phyloP scores from a whole-genome alignment of 106 monocot species.

The Dendrobium catenatum region DNA sequence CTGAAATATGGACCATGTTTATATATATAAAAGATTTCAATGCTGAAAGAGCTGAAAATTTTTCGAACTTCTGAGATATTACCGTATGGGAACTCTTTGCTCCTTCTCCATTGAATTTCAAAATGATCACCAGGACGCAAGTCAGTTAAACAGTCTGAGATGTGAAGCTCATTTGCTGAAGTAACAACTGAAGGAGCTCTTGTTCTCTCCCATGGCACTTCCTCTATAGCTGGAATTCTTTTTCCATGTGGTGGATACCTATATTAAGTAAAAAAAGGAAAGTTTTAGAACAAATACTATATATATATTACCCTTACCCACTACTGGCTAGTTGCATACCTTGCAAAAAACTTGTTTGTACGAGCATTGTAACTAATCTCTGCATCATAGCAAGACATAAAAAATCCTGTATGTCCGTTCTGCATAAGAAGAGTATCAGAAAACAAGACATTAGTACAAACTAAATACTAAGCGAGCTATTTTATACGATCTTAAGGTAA shows the following conservation, averaged over 20 bases:
- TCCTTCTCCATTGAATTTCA: conserved; percentile 88
- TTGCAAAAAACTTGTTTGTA: conserved; percentile 63
- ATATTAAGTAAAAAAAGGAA: conserved; percentile 6
- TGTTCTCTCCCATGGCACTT: conserved; percentile 73
- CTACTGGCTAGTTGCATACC: conserved; percentile 24
- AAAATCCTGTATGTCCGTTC: conserved; percentile 72
- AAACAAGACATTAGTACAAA: too few species aligned
- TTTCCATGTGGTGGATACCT: conserved; percentile 84
- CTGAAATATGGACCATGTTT: too few species aligned
- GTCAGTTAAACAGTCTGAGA: conserved; percentile 55
- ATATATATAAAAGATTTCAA: too few species aligned
- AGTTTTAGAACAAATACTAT: too few species aligned
- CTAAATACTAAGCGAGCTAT: too few species aligned
- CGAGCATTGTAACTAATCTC: conserved; percentile 57
- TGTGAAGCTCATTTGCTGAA: conserved; percentile 58
- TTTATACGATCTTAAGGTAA: too few species aligned
- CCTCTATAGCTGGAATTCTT: conserved; percentile 42
- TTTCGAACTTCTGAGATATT: background rate
- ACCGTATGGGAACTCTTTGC: conserved; percentile 86
- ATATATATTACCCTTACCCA: background rate
- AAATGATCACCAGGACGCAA: conserved; percentile 70
- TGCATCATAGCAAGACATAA: conserved; percentile 87
- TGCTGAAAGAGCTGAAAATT: background rate
- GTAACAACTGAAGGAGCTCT: conserved; percentile 60
- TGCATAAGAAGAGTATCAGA: conserved; percentile 15